Evolutionary conservation across 2,329 filamentous ascomycete genomes (phyloP).

Genomic region (Colletotrichum lini): DNA sequence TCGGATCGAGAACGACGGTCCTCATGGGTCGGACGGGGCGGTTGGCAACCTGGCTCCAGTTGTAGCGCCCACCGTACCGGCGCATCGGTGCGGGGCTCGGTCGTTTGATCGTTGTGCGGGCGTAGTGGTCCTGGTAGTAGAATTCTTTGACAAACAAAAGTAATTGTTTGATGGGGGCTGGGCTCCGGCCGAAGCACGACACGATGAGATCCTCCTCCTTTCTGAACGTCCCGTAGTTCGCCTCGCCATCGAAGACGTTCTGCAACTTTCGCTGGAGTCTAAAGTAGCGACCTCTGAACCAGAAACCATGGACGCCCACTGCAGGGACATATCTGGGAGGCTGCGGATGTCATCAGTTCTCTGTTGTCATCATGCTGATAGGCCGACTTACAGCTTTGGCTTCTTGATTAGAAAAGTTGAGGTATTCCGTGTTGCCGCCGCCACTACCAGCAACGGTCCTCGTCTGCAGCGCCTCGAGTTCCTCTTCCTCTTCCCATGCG

Average conservation of each 20-base stretch:
- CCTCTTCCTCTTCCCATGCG: constrained; percentile 70
- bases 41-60: constrained; percentile 71
- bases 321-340: constrained; percentile 69
- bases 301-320: constrained; percentile 67
- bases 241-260: constrained; percentile 55
- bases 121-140: constrained; percentile 65
- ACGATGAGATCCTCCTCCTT: constrained; percentile 68
- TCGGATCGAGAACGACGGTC: constrained; percentile 80
- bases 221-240: constrained; percentile 57
- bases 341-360: constrained; percentile 46
- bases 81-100: constrained; percentile 48
- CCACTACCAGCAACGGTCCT: constrained; percentile 54
- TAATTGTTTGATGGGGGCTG: constrained; percentile 69
- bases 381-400: constrained; percentile 60
- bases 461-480: constrained; percentile 56
- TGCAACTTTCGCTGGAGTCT: constrained; percentile 62
- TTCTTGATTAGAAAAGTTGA: constrained; percentile 73
- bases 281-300: constrained; percentile 68
- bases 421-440: constrained; percentile 56
- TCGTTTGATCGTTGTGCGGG: constrained; percentile 71
- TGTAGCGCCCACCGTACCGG: constrained; percentile 53
- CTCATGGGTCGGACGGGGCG: constrained; percentile 79
- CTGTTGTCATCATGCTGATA: background rate
- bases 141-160: constrained; percentile 67
- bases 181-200: constrained; percentile 67